Base-by-base conservation (phyloP, 306 rosid genomes). In the Rubus parviflorus region DNA sequence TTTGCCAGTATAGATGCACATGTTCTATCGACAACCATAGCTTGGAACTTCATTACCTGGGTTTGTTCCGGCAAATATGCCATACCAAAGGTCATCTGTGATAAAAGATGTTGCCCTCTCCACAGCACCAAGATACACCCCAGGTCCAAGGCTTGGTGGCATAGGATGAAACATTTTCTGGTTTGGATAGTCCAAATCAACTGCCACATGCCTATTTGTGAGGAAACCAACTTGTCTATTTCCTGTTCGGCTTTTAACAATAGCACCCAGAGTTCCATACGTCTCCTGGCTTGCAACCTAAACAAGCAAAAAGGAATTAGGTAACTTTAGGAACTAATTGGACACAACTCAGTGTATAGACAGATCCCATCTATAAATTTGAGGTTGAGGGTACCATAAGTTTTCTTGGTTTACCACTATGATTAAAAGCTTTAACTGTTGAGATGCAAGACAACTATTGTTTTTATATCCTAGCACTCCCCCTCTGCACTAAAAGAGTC, bases 211-310 rank as follows among this genome's bases (percentile, higher is more conserved):
- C 35, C 99, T 91, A 82, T 96, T 96, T 53, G 99, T 96, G 57
- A 96, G 98, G 75, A 92, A 96, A 68, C 99, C 99, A 87, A 92
- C 88, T 86, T 96, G 96, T 53, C 54, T 86, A 75, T 86, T 91
- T 85, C 97, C 99, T 30, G 99, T 89, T 75, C 96, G 89, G 85
- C 99, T 96, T 89, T 80, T 87, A 10, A 96, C 98, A 86, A 96
- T 91, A 79, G 99, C 98, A 79, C 99, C 99, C 85, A 96, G 78
- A 78, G 99, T 96, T 77, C 98, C 99, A 81, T 89, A 92, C 7
- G 97, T 96, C 81, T 91, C 97, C 87, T 92, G 99, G 88, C 93
- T 96, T 65, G 99, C 98, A 86, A 96, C 99, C 98, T 95, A 82
- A 51, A 77, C 56, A 84, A 69, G 74, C 51, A 77, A 83, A 74